Conservation (phyloP, 805 yeast species). For the Suhomyces canberraensis region DNA sequence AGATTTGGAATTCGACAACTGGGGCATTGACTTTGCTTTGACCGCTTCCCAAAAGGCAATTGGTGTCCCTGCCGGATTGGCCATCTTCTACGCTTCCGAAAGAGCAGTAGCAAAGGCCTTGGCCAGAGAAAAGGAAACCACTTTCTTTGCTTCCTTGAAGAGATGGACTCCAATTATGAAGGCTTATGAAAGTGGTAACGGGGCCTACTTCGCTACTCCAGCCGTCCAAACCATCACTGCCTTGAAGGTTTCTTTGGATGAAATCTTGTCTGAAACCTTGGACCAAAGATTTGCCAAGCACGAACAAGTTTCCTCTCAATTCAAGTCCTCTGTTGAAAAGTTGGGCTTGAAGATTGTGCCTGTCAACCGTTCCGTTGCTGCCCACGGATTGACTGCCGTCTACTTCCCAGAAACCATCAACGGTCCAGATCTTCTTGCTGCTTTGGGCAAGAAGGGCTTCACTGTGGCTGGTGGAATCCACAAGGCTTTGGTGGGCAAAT, state of each 20-base stretch:
- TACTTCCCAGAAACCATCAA: conserved; percentile 75
- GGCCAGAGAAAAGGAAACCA: conserved; percentile 42
- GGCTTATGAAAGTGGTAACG: conserved; percentile 76
- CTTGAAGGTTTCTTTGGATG: conserved; percentile 68
- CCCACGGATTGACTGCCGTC: conserved; percentile 83
- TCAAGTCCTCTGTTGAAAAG: conserved; percentile 56
- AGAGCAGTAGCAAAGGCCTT: conserved; percentile 69
- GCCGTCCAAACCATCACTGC: conserved; percentile 85
- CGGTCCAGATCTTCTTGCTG: conserved; percentile 62
- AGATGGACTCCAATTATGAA: conserved; percentile 88
- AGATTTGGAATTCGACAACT: conserved; percentile 74
- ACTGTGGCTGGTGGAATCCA: conserved; percentile 89
- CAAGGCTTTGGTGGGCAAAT: conserved; percentile 71
- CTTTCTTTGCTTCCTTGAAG: conserved; percentile 68
- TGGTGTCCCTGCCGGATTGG: conserved; percentile 91
- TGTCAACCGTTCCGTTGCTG: conserved; percentile 56
- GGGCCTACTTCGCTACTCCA: conserved; percentile 96
- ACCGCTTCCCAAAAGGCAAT: conserved; percentile 95
- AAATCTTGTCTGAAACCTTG: conserved; percentile 56
- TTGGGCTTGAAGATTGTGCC: conserved; percentile 72
- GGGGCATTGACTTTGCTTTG: conserved; percentile 86
- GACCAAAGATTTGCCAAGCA: conserved; percentile 64
- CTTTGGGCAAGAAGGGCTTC: conserved; percentile 61
- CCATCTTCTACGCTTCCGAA: conserved; percentile 69
- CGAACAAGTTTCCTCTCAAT: conserved; percentile 54